A percentile compares a stretch with the other conserved stretches of the same genome.
Conservation (phyloP, 495 filamentous ascomycete genomes). For the Penicillium herquei region DNA sequence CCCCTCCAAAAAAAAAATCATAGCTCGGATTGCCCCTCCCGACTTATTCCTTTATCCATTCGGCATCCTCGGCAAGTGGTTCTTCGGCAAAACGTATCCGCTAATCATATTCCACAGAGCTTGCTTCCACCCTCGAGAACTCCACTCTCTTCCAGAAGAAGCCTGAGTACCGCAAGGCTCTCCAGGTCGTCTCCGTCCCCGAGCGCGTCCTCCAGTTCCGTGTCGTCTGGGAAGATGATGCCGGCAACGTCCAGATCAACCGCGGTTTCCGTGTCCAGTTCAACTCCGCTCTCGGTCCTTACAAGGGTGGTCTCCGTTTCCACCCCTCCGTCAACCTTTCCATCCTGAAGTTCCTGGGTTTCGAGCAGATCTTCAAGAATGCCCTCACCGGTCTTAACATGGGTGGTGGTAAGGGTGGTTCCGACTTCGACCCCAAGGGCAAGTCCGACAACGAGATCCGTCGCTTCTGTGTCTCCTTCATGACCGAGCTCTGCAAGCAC, state of each 20-base stretch:
- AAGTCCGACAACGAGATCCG: constrained; percentile 97
- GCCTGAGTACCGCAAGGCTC: constrained; percentile 89
- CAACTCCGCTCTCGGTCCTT: constrained; percentile 96
- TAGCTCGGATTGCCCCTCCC: background rate
- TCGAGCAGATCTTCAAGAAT: constrained; percentile 99
- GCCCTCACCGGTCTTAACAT: constrained; percentile 95
- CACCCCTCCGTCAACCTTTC: constrained; percentile 96
- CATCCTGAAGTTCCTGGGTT: constrained; percentile 97
- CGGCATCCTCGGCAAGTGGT: constrained; percentile 27
- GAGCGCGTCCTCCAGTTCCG: constrained; percentile 98
- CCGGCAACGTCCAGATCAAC: constrained; percentile 82
- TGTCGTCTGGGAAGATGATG: constrained; percentile 94
- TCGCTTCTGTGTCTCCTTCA: constrained; percentile 94
- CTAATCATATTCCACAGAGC: constrained; percentile 62
- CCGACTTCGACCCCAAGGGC: constrained; percentile 99
- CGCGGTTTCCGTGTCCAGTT: constrained; percentile 97
- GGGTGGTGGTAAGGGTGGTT: constrained; percentile 96
- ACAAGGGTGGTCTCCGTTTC: constrained; percentile 96
- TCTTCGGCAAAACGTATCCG: constrained; percentile 19
- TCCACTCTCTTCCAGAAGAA: constrained; percentile 89
- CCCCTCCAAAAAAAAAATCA: constrained; percentile 4
- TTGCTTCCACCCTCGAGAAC: constrained; percentile 89
- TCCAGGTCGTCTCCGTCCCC: constrained; percentile 83
- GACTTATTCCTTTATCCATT: constrained; percentile 10
- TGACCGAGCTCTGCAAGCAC: constrained; percentile 91